Conservation (phyloP, 169 alveolate species). For the Eimeria praecox region DNA sequence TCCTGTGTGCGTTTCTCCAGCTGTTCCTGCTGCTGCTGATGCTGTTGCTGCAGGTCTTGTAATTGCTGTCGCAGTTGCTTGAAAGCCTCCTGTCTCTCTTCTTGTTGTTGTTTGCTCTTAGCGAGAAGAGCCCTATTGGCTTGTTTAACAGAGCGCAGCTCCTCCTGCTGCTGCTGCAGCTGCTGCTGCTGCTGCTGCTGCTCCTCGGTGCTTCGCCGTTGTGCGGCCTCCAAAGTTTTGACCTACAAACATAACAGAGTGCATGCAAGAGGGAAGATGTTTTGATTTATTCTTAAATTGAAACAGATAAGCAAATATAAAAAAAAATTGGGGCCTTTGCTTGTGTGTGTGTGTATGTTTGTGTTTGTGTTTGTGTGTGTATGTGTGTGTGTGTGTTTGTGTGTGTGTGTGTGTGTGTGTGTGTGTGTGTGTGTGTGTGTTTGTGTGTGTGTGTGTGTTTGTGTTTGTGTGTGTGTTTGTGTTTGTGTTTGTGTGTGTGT, state of each 20-base stretch:
- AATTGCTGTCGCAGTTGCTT: constrained; percentile 49
- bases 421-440: too few species aligned
- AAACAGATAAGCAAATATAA: neutral
- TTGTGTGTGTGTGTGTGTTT: too few species aligned
- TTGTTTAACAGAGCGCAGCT: constrained; percentile 56
- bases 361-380: too few species aligned
- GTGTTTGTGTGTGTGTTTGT: too few species aligned
- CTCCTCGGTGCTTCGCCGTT: constrained; percentile 72
- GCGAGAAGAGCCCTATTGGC: constrained; percentile 29
- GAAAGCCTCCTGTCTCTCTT: constrained; percentile 65
- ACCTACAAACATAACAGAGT: neutral
- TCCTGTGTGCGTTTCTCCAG: constrained; percentile 45
- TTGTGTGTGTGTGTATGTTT: too few species aligned
- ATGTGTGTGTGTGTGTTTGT: too few species aligned
- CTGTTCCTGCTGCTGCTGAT: constrained; percentile 53
- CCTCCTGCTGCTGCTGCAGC: constrained; percentile 63
- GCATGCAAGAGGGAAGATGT: neutral
- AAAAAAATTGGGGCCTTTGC: neutral
- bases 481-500: too few species aligned
- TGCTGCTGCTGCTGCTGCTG: constrained; percentile 66
- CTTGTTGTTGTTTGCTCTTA: constrained; percentile 60
- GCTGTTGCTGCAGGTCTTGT: constrained; percentile 59
- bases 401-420: too few species aligned
- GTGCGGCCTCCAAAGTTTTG: constrained; percentile 40
- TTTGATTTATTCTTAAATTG: neutral